A percentile compares a stretch with the other conserved stretches of the same genome.
These are phyloP conservation scores for Thymus mandschuricus DNA, from an alignment of 257 asterid genomes.

Conservation along the genomic window DNA sequence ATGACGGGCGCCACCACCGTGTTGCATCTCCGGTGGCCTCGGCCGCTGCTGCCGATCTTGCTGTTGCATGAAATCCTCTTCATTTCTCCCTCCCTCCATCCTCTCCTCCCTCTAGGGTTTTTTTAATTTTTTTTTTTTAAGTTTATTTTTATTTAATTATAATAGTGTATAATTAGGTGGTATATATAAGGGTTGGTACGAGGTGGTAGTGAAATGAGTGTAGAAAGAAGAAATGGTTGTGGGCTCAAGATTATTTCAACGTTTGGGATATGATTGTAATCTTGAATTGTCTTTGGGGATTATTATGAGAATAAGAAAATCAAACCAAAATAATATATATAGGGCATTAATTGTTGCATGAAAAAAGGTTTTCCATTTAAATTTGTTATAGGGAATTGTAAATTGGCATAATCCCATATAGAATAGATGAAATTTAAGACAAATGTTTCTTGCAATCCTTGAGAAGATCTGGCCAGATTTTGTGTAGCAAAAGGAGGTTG, in stretches of 20 bases:
- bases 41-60: slow-evolving; percentile 27
- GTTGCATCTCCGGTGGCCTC: slow-evolving; percentile 16
- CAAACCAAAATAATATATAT: slow-evolving; percentile 4
- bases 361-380: slow-evolving; percentile 5
- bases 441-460: slow-evolving; percentile 25
- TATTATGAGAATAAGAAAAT: slow-evolving; percentile 32
- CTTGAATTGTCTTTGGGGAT: slow-evolving; percentile 36
- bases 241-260: slow-evolving; percentile 35
- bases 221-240: slow-evolving; percentile 33
- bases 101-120: not conserved
- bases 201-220: slow-evolving; percentile 18
- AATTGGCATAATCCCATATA: slow-evolving; percentile 10
- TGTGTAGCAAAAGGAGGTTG: slow-evolving; percentile 19
- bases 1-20: not conserved
- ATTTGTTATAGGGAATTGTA: slow-evolving; percentile 21
- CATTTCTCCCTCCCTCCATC: slow-evolving; percentile 42
- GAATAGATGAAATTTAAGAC: slow-evolving; percentile 32
- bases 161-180: slow-evolving; percentile 6
- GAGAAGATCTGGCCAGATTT: slow-evolving; percentile 34
- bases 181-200: slow-evolving; percentile 28
- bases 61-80: slow-evolving; percentile 26
- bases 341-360: slow-evolving; percentile 21
- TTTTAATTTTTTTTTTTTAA: not conserved
- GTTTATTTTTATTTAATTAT: slow-evolving; percentile 15
- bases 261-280: slow-evolving; percentile 43